Base-by-base conservation (phyloP, 2,329 filamentous ascomycete species). In the Botrytis pseudocinerea region DNA sequence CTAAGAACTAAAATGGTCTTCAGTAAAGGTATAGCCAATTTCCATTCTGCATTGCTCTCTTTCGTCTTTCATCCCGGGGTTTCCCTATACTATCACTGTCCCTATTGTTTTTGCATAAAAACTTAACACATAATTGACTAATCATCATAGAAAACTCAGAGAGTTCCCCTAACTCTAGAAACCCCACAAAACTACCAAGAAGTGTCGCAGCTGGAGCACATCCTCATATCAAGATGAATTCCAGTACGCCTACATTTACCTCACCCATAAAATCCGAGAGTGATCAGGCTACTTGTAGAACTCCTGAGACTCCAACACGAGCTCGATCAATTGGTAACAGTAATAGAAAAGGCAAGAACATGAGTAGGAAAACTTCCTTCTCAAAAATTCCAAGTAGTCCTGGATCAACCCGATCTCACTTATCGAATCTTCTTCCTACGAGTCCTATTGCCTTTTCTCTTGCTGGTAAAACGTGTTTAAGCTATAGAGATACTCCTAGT, bases 381-480 rank as follows among this genome's bases (percentile, higher is more conserved):
- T 65, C 63, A 0, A 40, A 40, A 8, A 54, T 66, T 7, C 46
- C 32, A 6, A 40, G 35, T 38, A 48, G 32, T 0, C 14, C 14
- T 20, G 22, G 64, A 2, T n/a, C 14, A 5, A 28, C 35, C n/a
- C 8, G 7, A n/a, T 38, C 14, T n/a, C 32, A 35, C 2, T 22
- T 32, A 6, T 51, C 20, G 3, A n/a, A 22, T 5, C 1, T 35
- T 2, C 16, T 54, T 12, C 46, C 1, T 2, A n/a, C 46, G 5
- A 22, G 12, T 28, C 32, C 22, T 4, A 40, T 40, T n/a, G 20
- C 44, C 1, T 40, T 66, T 12, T 8, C 22, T 20, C 22, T 9
- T 38, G 4, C 9, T 51, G 63, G 1, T 38, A 1, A 2, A 1
- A 1, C 16, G 4, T 4, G 14, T n/a, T 1, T 5, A 20, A 0